phyloP scores from a whole-genome alignment of 768 basidiomycete genomes.

The Pulveroboletus frians region DNA sequence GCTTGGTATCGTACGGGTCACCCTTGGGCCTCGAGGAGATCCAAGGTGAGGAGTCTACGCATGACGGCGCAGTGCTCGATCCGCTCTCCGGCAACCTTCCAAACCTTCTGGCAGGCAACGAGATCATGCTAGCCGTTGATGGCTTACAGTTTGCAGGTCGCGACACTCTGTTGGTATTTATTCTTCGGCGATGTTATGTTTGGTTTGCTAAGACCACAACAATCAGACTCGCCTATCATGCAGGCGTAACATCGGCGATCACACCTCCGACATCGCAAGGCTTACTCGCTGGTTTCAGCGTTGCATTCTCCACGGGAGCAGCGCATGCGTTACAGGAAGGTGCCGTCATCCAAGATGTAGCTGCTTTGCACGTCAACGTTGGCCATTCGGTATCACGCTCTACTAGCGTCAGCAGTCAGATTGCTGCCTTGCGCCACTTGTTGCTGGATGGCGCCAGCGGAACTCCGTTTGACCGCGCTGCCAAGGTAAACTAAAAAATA shows the following conservation, averaged over 20 bases:
- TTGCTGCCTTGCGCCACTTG: constrained; percentile 64
- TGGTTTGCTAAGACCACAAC: constrained; percentile 1
- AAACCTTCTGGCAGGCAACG: constrained; percentile 30
- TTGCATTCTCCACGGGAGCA: constrained; percentile 52
- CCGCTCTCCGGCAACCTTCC: constrained; percentile 34
- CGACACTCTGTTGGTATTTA: constrained; percentile 43
- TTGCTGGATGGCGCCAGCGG: constrained; percentile 36
- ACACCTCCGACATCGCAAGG: constrained; percentile 49
- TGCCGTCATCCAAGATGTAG: constrained; percentile 56
- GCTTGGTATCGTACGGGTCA: constrained; percentile 38
- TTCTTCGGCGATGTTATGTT: constrained; percentile 1
- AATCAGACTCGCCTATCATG: constrained; percentile 59
- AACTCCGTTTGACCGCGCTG: constrained; percentile 38
- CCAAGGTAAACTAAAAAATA: constrained; percentile 33
- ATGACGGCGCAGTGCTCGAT: constrained; percentile 53
- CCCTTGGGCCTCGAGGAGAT: constrained; percentile 56
- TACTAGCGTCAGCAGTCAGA: constrained; percentile 73
- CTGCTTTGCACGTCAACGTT: constrained; percentile 59
- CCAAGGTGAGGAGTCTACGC: constrained; percentile 45
- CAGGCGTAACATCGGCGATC: constrained; percentile 60
- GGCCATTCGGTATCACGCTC: constrained; percentile 36
- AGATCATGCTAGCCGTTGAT: constrained; percentile 61
- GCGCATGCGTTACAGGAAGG: constrained; percentile 50
- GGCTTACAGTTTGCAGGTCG: constrained; percentile 66
- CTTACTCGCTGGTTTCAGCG: constrained; percentile 53